A percentile compares a stretch with the other conserved stretches of the same genome.
Conservation (phyloP, 225 moss, liverwort and hornwort species). For the Polytrichum commune region DNA sequence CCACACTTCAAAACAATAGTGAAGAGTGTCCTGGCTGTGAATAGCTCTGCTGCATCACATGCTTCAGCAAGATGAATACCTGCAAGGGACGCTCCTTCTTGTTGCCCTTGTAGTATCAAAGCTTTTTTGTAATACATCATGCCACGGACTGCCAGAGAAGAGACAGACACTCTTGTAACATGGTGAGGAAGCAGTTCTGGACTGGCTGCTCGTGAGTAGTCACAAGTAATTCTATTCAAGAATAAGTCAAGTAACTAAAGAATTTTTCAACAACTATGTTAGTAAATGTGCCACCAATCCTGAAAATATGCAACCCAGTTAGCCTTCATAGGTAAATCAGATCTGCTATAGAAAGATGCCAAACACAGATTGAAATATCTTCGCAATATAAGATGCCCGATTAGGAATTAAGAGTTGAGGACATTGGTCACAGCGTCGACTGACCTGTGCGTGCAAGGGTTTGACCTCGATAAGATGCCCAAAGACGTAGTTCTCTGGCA, state of each 20-base stretch:
- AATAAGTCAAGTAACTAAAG: no score
- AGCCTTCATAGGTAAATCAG: no score
- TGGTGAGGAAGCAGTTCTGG: neutral
- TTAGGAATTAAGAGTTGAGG: neutral
- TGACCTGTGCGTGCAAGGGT: slow-evolving; percentile 74
- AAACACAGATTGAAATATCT: no score
- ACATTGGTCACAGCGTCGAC: neutral
- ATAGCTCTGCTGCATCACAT: neutral
- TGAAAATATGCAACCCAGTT: no score
- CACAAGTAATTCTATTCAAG: no score
- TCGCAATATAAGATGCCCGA: no score
- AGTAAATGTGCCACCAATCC: no score
- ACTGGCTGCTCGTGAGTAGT: no score
- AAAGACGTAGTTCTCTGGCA: slow-evolving; percentile 48
- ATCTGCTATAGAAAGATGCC: no score
- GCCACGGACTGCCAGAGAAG: slow-evolving; percentile 50
- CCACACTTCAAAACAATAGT: neutral
- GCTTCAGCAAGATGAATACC: slow-evolving; percentile 20
- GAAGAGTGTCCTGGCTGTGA: neutral
- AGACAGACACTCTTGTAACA: neutral
- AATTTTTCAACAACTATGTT: no score
- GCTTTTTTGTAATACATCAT: slow-evolving; percentile 79
- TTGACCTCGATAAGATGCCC: slow-evolving; percentile 78
- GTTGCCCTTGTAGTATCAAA: slow-evolving; percentile 42
- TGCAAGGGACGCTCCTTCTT: slow-evolving; percentile 53